Evolutionary conservation across 495 filamentous ascomycete genomes (phyloP).

Genomic region (Hypoxylon fuscum): DNA sequence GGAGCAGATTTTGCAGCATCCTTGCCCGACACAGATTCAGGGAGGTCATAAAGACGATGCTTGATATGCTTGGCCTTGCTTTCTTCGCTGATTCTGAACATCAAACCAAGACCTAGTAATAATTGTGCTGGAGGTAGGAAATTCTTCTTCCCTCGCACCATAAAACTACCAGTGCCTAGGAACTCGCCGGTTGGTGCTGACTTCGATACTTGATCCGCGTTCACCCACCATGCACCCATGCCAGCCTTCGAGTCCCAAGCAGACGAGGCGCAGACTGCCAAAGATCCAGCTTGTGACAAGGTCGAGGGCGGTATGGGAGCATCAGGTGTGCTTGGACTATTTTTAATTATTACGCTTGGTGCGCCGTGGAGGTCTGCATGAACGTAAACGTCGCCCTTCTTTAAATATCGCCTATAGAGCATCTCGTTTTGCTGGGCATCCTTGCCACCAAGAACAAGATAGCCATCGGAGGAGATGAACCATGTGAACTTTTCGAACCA

Average conservation of each 20-base stretch:
- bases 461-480: slow-evolving; percentile 96
- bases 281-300: slow-evolving; percentile 84
- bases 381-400: slow-evolving; percentile 89
- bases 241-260: slow-evolving; percentile 97
- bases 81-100: slow-evolving; percentile 90
- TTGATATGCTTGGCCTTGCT: slow-evolving; percentile 82
- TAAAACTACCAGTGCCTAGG: slow-evolving; percentile 77
- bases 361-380: slow-evolving; percentile 91
- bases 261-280: slow-evolving; percentile 82
- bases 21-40: slow-evolving; percentile 7
- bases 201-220: slow-evolving; percentile 87
- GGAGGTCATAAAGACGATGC: slow-evolving; percentile 67
- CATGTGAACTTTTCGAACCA: slow-evolving; percentile 98
- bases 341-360: slow-evolving; percentile 84
- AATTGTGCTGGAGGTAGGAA: slow-evolving; percentile 89
- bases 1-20: slow-evolving; percentile 6
- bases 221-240: slow-evolving; percentile 95
- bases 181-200: slow-evolving; percentile 80
- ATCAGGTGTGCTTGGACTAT: slow-evolving; percentile 74
- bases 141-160: slow-evolving; percentile 85
- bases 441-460: slow-evolving; percentile 85
- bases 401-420: slow-evolving; percentile 83
- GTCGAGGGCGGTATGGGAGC: slow-evolving; percentile 92
- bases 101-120: slow-evolving; percentile 82
- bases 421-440: slow-evolving; percentile 93